Conservation (phyloP, 441 rosid species). For the Adansonia madagascariensis region DNA sequence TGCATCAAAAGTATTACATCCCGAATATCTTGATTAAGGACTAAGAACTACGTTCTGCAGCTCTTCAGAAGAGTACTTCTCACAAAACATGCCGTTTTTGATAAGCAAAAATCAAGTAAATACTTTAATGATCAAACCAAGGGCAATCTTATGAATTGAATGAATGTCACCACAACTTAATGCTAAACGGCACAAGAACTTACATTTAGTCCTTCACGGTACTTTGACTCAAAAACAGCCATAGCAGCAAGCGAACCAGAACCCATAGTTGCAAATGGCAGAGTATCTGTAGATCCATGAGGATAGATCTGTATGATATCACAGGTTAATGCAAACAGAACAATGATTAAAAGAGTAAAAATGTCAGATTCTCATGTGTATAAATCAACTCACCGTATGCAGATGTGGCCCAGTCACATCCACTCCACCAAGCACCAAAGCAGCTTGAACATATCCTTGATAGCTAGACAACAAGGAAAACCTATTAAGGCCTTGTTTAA, state of each 20-base stretch:
- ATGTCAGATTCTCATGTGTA: not conserved
- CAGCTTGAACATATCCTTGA: slow-evolving; percentile 87
- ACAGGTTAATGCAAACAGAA: slow-evolving; percentile 13
- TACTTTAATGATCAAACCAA: not conserved
- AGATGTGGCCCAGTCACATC: slow-evolving; percentile 92
- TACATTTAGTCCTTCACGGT: slow-evolving; percentile 85
- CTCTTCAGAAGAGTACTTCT: not conserved
- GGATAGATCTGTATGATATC: slow-evolving; percentile 74
- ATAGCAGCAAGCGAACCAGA: slow-evolving; percentile 98
- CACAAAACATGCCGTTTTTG: not conserved
- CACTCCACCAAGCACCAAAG: slow-evolving; percentile 96
- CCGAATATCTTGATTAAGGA: not conserved
- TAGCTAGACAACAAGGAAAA: slow-evolving; percentile 53
- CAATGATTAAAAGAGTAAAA: not conserved
- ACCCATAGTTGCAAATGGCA: slow-evolving; percentile 96
- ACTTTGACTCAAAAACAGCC: slow-evolving; percentile 87
- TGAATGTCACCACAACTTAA: not conserved
- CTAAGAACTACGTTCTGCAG: not conserved
- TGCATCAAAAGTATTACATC: not conserved
- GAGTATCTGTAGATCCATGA: slow-evolving; percentile 86
- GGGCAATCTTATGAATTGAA: not conserved
- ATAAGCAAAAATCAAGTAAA: not conserved
- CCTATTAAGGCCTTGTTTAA: not conserved
- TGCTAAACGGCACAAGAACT: slow-evolving; percentile 32
- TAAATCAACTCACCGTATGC: slow-evolving; percentile 59